Evolutionary conservation across 352 stramenopile species (phyloP).

Genomic region (Phytophthora foliorum): DNA sequence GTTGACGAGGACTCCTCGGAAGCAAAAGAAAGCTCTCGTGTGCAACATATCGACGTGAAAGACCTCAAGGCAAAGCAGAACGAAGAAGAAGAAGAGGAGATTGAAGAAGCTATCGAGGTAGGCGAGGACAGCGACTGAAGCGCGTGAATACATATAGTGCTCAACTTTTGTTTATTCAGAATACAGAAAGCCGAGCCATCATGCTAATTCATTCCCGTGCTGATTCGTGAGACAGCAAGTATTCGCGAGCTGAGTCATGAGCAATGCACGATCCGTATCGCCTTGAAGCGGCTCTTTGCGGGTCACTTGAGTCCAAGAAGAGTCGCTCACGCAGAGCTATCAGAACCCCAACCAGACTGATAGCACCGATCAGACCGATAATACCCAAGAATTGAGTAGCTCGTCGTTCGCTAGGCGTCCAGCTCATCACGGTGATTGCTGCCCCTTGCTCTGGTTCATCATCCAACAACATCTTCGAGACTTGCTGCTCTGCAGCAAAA

Average conservation of each 20-base stretch:
- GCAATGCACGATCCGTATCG: constrained; percentile 47
- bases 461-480: constrained; percentile 17
- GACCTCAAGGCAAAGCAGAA: constrained; percentile 30
- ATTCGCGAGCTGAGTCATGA: constrained; percentile 65
- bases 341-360: constrained; percentile 47
- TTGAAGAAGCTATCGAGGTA: constrained; percentile 55
- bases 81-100: constrained; percentile 62
- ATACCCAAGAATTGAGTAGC: constrained; percentile 41
- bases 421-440: constrained; percentile 7
- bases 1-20: constrained; percentile 11
- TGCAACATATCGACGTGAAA: constrained; percentile 4
- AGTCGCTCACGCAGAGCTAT: constrained; percentile 50
- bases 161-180: constrained; percentile 4
- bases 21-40: constrained; percentile 11
- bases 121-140: constrained; percentile 24
- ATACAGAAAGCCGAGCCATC: not conserved
- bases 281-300: constrained; percentile 11
- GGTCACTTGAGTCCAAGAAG: constrained; percentile 36
- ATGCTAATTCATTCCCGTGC: not conserved
- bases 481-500: constrained; percentile 12
- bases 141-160: not conserved
- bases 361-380: constrained; percentile 41
- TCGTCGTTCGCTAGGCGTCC: constrained; percentile 34
- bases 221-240: constrained; percentile 52
- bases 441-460: not conserved